A percentile compares a stretch with the other conserved stretches of the same genome.
Evolutionary conservation across 345 rosid species (phyloP).

Genomic region (Raphanus raphanistrum): DNA sequence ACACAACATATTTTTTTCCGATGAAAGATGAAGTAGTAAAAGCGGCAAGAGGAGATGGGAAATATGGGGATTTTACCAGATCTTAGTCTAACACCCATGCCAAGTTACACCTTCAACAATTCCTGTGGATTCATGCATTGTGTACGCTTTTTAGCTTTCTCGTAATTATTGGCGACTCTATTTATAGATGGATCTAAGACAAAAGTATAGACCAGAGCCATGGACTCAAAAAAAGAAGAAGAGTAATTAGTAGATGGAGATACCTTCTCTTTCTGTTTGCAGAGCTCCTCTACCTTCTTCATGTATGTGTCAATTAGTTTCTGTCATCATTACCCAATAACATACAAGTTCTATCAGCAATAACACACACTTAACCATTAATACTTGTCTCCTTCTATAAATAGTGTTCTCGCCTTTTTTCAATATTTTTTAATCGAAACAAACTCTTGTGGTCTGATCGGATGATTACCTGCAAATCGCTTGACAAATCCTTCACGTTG

Average conservation of each 20-base stretch:
- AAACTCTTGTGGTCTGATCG: neutral
- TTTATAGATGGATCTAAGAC: neutral
- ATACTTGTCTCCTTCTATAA: neutral
- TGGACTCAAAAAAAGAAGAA: neutral
- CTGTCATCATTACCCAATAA: conserved; percentile 45
- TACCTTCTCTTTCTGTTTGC: conserved; percentile 97
- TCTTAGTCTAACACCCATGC: conserved; percentile 8
- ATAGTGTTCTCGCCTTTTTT: neutral
- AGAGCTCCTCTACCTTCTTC: conserved; percentile 76
- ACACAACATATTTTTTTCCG: conserved; percentile 1
- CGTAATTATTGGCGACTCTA: neutral
- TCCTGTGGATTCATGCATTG: conserved; percentile 31
- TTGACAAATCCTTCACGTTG: conserved; percentile 86
- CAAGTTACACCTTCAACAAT: conserved; percentile 30
- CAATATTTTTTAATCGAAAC: neutral
- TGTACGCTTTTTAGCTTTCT: neutral
- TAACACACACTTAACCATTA: neutral
- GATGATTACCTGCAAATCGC: conserved; percentile 76
- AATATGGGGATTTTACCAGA: conserved; percentile 14
- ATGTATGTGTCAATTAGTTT: conserved; percentile 82
- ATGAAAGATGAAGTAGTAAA: neutral
- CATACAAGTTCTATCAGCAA: conserved; percentile 9
- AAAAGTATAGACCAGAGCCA: neutral
- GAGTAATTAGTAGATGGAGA: neutral
- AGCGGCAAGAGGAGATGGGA: neutral